A percentile compares a stretch with the other conserved stretches of the same genome.
These are phyloP conservation scores for Boletus sp. DNA, from an alignment of 768 basidiomycete species.

Conservation along the genomic window DNA sequence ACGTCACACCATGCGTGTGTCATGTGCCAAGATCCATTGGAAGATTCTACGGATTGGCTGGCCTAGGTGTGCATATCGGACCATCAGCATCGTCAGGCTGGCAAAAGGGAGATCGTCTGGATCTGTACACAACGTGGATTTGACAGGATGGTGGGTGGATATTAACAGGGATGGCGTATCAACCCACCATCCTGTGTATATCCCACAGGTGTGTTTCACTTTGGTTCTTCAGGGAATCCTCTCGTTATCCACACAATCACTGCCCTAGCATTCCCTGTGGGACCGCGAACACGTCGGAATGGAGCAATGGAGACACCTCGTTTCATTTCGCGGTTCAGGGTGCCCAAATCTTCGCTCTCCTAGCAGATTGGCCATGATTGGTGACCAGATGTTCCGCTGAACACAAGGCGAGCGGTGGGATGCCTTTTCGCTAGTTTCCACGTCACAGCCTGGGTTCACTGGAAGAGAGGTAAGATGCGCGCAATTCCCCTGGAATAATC, in stretches of 20 bases:
- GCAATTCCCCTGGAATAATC: background rate
- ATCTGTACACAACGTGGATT: background rate
- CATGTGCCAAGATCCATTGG: background rate
- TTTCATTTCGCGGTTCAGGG: background rate
- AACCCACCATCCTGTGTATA: background rate
- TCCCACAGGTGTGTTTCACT: background rate
- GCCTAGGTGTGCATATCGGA: background rate
- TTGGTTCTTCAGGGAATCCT: background rate
- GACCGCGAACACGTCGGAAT: background rate
- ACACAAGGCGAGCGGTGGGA: background rate
- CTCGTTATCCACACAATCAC: background rate
- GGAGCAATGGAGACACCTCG: background rate
- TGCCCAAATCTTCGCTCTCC: too few relatives aligned
- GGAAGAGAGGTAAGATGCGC: background rate
- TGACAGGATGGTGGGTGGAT: background rate
- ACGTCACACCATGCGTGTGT: background rate
- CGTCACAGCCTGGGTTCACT: too few relatives aligned
- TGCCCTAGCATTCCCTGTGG: background rate
- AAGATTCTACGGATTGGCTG: background rate
- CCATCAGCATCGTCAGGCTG: background rate
- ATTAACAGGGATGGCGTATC: background rate
- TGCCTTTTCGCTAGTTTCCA: background rate
- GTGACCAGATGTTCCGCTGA: background rate
- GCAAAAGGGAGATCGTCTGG: background rate
- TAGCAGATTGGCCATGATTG: background rate